Base-by-base conservation (phyloP, 257 asterid genomes). In the Solanum stenotomum region DNA sequence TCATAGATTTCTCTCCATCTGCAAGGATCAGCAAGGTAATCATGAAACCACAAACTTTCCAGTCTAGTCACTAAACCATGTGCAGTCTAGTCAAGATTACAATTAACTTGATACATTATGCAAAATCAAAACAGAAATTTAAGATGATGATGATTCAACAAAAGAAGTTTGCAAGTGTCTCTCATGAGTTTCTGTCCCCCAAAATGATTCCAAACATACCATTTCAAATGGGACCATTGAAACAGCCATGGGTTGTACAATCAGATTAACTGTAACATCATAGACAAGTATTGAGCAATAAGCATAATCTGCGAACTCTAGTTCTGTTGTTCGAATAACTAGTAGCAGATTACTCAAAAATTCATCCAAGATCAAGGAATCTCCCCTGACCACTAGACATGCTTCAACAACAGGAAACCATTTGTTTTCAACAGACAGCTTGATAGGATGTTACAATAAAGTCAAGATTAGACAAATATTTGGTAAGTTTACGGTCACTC, bases 1-100 rank as follows among this genome's bases (percentile, higher is more conserved):
- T 92, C 29, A 87, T 88, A 4, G 95, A 94, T 85, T 83, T 89
- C 86, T 89, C 90, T 87, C 91, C 95, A 89, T 93, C 98, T 94
- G 89, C 87, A 92, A 89, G 88, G 76, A 83, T 85, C 85, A 87
- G 20, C 85, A 63, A 56, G 37, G 84, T 14, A 40, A 78, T 42
- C 34, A 78, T 25, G 84, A 42, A 7, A 42, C 63, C 63, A 78
- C 84, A 78, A 78, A 42, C 84, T 78, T 78, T 9, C 84, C 63
- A 40, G 46, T 42, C 63, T 78, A 42, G 84, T 78, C 63, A 78
- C 37, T 42, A 78, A 25, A 42, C 63, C n/a, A 78, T 40, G 84
- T 78, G 84, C 84, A 78, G 63, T 42, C 63, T 78, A 42, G 84
- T n/a, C 63, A 42, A 78, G 84, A 78, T 46, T 25, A 78, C 23